phyloP scores from a whole-genome alignment of 768 basidiomycete species.

The Dacryopinax primogenitus region DNA sequence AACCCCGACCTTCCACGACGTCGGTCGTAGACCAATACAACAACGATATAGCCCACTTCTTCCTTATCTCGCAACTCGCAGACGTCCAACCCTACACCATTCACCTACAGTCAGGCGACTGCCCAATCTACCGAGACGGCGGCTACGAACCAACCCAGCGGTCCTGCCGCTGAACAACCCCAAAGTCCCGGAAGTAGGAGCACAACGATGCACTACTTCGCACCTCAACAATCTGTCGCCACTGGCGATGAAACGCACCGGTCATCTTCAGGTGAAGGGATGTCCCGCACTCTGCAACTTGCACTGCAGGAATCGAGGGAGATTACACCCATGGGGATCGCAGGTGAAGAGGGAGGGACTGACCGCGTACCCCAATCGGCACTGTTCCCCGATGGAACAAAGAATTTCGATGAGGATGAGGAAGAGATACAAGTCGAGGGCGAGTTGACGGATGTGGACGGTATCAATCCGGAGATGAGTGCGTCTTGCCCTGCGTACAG shows the following conservation, averaged over 20 bases:
- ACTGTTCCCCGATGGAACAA: background rate
- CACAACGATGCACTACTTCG: conserved; percentile 1
- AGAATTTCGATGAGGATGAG: background rate
- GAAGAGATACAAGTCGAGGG: background rate
- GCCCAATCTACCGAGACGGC: too few relatives aligned
- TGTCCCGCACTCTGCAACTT: background rate
- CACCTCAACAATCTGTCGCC: background rate
- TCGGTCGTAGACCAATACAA: background rate
- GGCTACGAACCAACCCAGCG: too few relatives aligned
- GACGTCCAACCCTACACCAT: background rate
- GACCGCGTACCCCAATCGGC: background rate
- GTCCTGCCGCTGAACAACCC: background rate
- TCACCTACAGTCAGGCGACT: background rate
- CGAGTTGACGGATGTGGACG: too few relatives aligned
- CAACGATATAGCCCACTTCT: background rate
- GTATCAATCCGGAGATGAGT: background rate
- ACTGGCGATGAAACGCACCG: background rate
- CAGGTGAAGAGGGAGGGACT: background rate
- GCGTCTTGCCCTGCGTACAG: background rate
- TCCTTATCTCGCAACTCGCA: background rate
- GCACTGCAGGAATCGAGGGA: background rate
- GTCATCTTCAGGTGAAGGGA: too few relatives aligned
- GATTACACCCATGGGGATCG: background rate
- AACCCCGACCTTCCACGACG: too few relatives aligned
- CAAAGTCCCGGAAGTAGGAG: background rate